Percentiles rank a stretch among this genome's conserved stretches.
Evolutionary conservation across 116 monocot genomes (phyloP).

Genomic region (Cymodocea nodosa): DNA sequence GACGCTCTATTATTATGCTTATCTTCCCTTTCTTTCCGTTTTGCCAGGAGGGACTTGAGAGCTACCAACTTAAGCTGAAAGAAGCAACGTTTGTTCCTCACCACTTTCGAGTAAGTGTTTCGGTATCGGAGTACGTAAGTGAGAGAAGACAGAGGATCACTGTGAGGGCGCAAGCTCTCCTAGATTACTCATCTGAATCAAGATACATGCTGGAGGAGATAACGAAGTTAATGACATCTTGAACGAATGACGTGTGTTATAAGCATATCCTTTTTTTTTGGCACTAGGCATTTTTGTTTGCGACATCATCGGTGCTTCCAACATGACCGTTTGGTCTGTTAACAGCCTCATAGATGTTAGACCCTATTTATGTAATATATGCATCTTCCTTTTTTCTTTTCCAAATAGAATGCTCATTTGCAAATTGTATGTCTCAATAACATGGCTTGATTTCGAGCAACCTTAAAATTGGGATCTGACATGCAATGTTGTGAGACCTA

Average conservation of each 20-base stretch:
- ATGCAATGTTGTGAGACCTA: too few species aligned
- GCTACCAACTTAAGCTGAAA: constrained; percentile 59
- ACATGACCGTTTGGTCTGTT: too few species aligned
- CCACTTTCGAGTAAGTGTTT: constrained; percentile 64
- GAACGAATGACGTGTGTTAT: constrained; percentile 55
- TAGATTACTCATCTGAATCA: constrained; percentile 67
- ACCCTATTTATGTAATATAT: too few species aligned
- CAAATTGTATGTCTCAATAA: too few species aligned
- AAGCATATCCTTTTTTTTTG: constrained; percentile 38
- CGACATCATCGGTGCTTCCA: too few species aligned
- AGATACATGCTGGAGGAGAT: constrained; percentile 76
- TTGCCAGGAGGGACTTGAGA: constrained; percentile 65
- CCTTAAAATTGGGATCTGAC: too few species aligned
- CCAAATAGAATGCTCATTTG: too few species aligned
- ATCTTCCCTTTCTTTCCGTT: not conserved
- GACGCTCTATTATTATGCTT: too few species aligned
- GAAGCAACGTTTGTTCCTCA: constrained; percentile 82
- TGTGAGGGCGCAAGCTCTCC: constrained; percentile 25
- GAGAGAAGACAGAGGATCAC: constrained; percentile 81
- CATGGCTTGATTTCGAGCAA: too few species aligned
- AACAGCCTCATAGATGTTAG: too few species aligned
- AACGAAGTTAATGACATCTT: constrained; percentile 48
- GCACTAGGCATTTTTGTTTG: not conserved
- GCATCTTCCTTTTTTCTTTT: too few species aligned
- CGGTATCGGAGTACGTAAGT: constrained; percentile 60